A percentile compares a stretch with the other conserved stretches of the same genome.
These are phyloP conservation scores for Akanthomyces uredinophilus DNA, from an alignment of 2,329 filamentous ascomycete species.

Conservation along the genomic window DNA sequence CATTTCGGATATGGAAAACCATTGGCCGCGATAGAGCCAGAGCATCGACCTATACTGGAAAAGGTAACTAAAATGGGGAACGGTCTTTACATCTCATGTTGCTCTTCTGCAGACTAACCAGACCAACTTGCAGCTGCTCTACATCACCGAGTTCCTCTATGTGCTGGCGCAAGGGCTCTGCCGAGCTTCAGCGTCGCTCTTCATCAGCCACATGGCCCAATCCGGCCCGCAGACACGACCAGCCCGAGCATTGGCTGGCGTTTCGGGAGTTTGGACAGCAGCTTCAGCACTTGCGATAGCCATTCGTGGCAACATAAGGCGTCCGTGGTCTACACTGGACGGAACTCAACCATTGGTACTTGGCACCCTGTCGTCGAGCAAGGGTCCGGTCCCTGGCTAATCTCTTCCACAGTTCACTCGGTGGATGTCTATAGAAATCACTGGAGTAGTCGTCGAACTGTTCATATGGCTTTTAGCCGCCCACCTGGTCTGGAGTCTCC, in stretches of 20 bases:
- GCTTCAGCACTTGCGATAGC: neutral
- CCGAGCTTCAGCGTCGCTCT: slow-evolving; percentile 7
- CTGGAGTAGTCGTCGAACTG: neutral
- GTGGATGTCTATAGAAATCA: slow-evolving; percentile 3
- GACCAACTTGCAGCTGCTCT: neutral
- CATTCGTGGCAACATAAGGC: neutral
- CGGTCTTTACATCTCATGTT: too few species aligned
- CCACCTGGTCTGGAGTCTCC: slow-evolving; percentile 9
- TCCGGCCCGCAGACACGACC: slow-evolving; percentile 1
- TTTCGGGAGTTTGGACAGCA: neutral
- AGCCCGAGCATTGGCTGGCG: neutral
- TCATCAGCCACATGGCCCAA: slow-evolving; percentile 11
- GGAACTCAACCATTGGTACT: neutral
- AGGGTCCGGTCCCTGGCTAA: neutral
- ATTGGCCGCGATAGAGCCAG: neutral
- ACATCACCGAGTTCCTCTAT: slow-evolving; percentile 1
- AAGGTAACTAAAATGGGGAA: neutral
- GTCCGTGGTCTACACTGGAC: slow-evolving; percentile 10
- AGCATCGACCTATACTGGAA: neutral
- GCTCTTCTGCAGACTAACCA: neutral
- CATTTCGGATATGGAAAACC: slow-evolving; percentile 7
- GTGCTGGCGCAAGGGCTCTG: neutral
- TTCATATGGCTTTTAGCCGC: neutral
- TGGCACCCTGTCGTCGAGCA: neutral
- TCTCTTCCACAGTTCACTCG: neutral